phyloP scores from a whole-genome alignment of 192 early-diverging fungal genomes.

The Pilaira anomala region DNA sequence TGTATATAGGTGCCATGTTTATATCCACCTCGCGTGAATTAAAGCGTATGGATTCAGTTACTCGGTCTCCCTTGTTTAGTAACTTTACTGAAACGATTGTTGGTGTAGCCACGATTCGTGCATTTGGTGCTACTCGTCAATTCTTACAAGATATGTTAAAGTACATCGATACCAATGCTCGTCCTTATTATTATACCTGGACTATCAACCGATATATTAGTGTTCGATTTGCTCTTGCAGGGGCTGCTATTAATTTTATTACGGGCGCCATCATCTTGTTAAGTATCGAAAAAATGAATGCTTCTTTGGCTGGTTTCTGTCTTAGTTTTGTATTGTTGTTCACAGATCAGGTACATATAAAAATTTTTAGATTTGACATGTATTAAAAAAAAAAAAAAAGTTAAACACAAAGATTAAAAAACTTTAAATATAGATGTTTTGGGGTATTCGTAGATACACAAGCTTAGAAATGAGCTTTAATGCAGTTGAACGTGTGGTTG shows the following conservation, averaged over 20 bases:
- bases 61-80: conserved; percentile 73
- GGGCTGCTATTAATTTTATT: conserved; percentile 64
- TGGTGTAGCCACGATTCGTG: conserved; percentile 78
- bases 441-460: conserved; percentile 60
- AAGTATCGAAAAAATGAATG: conserved; percentile 51
- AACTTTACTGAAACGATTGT: conserved; percentile 70
- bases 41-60: conserved; percentile 81
- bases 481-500: conserved; percentile 81
- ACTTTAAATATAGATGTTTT: conserved; percentile 42
- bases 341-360: conserved; percentile 63
- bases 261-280: conserved; percentile 63
- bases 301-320: conserved; percentile 80
- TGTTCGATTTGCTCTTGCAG: conserved; percentile 67
- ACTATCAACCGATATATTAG: conserved; percentile 76
- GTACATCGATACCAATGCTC: conserved; percentile 66
- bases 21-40: conserved; percentile 79
- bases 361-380: no score
- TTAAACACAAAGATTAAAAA: no score
- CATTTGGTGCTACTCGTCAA: conserved; percentile 63
- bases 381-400: no score
- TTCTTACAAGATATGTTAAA: conserved; percentile 61
- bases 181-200: conserved; percentile 79
- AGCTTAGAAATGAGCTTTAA: conserved; percentile 82
- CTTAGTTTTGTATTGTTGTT: conserved; percentile 80
- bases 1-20: conserved; percentile 51